Base-by-base conservation (phyloP, 768 basidiomycete genomes). In the Gymnopilus junonius region DNA sequence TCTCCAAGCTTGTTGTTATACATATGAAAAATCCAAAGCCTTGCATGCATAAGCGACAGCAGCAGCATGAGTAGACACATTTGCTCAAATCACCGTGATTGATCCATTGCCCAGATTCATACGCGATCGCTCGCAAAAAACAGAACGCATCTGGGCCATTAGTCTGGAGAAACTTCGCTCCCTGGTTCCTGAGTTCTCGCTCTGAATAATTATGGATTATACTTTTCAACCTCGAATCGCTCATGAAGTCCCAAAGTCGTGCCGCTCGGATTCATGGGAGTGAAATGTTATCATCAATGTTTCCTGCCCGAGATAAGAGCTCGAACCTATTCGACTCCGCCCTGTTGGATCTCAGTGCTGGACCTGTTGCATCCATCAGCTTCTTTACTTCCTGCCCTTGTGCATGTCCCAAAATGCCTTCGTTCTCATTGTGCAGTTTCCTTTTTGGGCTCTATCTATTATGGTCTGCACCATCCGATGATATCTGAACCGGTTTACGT, bases 341-440 rank as follows among this genome's bases (percentile, higher is more conserved):
- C 61, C 29, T 51, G 55, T 58, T 64, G 63, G 61, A 39, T 59
- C 40, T 64, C 58, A 63, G 21, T 39, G 39, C 59, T 63, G 55
- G 51, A 58, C 59, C 57, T 61, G 50, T 63, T 56, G 43, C 57
- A 48, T 59, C 59, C 68, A 71, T 71, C 67, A 71, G 46, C 68
- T 71, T 69, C 70, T 68, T 37, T 55, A 50, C 66, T 71, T 71
- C 70, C 66, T 65, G 29, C 59, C 61, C 66, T 64, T 65, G 62
- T 67, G 67, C 61, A 65, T 45, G 37, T 65, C 54, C 59, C 56
- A 59, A 56, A 55, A 39, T 35, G 17, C 32, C 62, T 63, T 56
- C 62, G 37, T 17, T 46, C 39, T 43, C 61, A 43, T 42, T 61
- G 55, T 37, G 54, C 59, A 64, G 53, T 64, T 65, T 46, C 64